phyloP scores from a whole-genome alignment of 2,329 filamentous ascomycete species.

The Trichocomaceae sp. region DNA sequence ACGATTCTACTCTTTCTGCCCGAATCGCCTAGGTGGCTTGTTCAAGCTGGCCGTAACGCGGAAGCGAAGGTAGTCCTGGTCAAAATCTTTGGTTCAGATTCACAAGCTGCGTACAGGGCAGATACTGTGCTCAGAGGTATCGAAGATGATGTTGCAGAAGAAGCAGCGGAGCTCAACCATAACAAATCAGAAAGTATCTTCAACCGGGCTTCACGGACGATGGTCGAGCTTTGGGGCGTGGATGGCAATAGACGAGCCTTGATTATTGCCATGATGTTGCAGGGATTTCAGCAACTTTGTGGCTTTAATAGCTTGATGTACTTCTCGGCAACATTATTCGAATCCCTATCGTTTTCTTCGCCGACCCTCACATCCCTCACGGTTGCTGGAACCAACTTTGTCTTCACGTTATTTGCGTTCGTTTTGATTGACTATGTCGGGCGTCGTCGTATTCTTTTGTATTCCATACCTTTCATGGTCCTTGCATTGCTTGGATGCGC shows the following conservation, averaged over 20 bases:
- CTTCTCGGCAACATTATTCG: constrained; percentile 77
- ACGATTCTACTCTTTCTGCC: constrained; percentile 66
- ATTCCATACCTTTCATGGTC: constrained; percentile 78
- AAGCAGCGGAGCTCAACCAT: constrained; percentile 45
- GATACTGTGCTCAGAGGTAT: constrained; percentile 61
- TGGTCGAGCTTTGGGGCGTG: constrained; percentile 27
- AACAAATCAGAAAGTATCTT: constrained; percentile 23
- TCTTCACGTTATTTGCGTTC: constrained; percentile 70
- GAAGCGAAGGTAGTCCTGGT: constrained; percentile 60
- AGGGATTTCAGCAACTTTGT: constrained; percentile 81
- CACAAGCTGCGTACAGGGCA: constrained; percentile 44
- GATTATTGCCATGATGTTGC: constrained; percentile 76
- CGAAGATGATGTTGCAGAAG: constrained; percentile 66
- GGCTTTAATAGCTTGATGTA: constrained; percentile 93
- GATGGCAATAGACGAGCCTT: constrained; percentile 60
- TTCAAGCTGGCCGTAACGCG: constrained; percentile 57
- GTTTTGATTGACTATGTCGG: constrained; percentile 73
- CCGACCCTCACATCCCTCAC: constrained; percentile 74
- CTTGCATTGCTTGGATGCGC: constrained; percentile 64
- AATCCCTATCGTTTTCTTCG: constrained; percentile 66
- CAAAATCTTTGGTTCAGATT: constrained; percentile 53
- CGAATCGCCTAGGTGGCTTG: constrained; percentile 83
- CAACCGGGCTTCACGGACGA: constrained; percentile 22
- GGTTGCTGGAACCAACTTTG: constrained; percentile 75
- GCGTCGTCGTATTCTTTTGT: constrained; percentile 70